phyloP scores from a whole-genome alignment of 352 stramenopile species.

The Aphanomyces euteiches region DNA sequence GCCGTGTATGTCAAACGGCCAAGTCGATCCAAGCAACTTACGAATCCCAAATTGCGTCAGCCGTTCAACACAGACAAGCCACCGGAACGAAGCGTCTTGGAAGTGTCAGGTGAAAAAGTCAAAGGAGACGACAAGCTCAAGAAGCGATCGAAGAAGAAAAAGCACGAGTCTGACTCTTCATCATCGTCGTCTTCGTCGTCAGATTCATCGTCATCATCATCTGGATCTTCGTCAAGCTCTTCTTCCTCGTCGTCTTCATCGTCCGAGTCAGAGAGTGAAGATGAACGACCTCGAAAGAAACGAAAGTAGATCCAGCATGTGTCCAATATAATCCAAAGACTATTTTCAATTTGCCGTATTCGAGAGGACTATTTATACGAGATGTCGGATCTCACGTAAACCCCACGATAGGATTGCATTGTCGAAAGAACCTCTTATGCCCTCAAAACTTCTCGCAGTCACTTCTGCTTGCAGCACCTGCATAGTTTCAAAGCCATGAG shows the following conservation, averaged over 20 bases:
- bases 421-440: too few species aligned
- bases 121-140: constrained; percentile 30
- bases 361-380: background rate
- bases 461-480: too few species aligned
- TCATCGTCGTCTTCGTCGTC: constrained; percentile 28
- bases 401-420: too few species aligned
- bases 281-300: constrained; percentile 28
- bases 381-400: too few species aligned
- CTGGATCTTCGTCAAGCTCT: constrained; percentile 10
- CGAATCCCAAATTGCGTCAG: constrained; percentile 74
- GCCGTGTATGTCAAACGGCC: constrained; percentile 71
- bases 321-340: background rate
- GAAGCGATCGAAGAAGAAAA: constrained; percentile 35
- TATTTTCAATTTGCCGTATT: constrained; percentile 7
- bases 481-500: too few species aligned
- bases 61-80: constrained; percentile 77
- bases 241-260: constrained; percentile 31
- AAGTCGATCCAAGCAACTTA: constrained; percentile 72
- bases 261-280: constrained; percentile 33
- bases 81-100: constrained; percentile 40
- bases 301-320: constrained; percentile 1
- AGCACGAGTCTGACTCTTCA: constrained; percentile 31
- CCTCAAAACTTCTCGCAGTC: too few species aligned
- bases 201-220: constrained; percentile 10
- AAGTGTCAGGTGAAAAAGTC: constrained; percentile 32